A percentile compares a stretch with the other conserved stretches of the same genome.
These are phyloP conservation scores for Phyllosticta citriasiana DNA, from an alignment of 2,329 filamentous ascomycete genomes.

Conservation along the genomic window DNA sequence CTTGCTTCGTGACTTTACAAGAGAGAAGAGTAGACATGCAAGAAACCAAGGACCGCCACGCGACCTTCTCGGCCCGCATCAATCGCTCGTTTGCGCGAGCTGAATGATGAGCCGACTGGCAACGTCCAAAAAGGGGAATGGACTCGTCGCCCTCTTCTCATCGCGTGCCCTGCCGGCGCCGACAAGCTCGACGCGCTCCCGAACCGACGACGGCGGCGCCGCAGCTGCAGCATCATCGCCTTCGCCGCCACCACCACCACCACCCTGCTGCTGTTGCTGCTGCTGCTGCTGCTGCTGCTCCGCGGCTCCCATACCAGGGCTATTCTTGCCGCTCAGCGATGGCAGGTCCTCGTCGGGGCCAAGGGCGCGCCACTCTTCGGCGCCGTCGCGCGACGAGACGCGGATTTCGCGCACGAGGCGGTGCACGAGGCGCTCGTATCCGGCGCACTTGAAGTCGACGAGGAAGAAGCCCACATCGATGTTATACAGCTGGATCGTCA, in stretches of 20 bases:
- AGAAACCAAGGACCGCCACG: background rate
- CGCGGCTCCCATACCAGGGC: background rate
- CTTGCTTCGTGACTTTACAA: too few relatives aligned
- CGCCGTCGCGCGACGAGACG: slow-evolving; percentile 16
- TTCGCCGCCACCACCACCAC: slow-evolving; percentile 14
- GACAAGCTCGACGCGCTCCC: slow-evolving; percentile 31
- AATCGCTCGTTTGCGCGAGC: slow-evolving; percentile 50
- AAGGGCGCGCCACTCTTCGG: slow-evolving; percentile 17
- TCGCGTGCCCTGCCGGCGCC: slow-evolving; percentile 48
- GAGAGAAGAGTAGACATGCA: background rate
- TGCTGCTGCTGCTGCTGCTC: background rate
- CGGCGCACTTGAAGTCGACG: slow-evolving; percentile 97
- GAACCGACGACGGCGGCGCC: slow-evolving; percentile 22
- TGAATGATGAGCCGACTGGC: slow-evolving; percentile 88
- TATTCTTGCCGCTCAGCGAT: background rate
- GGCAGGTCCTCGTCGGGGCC: slow-evolving; percentile 24
- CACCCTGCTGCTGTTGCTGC: too few relatives aligned
- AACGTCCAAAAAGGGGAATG: slow-evolving; percentile 92
- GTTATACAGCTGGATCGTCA: slow-evolving; percentile 93
- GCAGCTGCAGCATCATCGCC: slow-evolving; percentile 17
- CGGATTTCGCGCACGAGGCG: slow-evolving; percentile 31
- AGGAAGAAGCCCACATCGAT: slow-evolving; percentile 82
- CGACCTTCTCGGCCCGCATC: background rate
- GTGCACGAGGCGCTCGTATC: slow-evolving; percentile 76
- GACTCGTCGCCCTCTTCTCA: slow-evolving; percentile 90